These are phyloP conservation scores for Epichloe bromicola DNA, from an alignment of 2,329 filamentous ascomycete genomes.

Conservation along the genomic window DNA sequence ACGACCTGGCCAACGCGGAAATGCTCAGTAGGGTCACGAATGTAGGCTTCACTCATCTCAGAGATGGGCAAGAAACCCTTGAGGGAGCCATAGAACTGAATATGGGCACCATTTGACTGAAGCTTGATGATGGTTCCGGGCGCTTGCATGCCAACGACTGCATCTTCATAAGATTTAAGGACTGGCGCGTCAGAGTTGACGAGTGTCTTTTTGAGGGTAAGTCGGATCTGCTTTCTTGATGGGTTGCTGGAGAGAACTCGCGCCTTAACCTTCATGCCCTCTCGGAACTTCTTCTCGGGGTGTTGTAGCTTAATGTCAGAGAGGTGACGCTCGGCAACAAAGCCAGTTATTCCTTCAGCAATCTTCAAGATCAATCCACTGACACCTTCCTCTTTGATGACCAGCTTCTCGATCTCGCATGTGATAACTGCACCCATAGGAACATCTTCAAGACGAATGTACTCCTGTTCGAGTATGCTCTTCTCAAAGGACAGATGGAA, in stretches of 20 bases:
- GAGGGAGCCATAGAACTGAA: slow-evolving; percentile 81
- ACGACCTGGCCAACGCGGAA: slow-evolving; percentile 87
- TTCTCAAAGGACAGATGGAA: slow-evolving; percentile 78
- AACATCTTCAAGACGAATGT: slow-evolving; percentile 84
- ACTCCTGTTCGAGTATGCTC: slow-evolving; percentile 72
- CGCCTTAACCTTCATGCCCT: slow-evolving; percentile 72
- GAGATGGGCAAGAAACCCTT: slow-evolving; percentile 81
- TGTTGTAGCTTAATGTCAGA: slow-evolving; percentile 80
- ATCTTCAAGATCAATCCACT: slow-evolving; percentile 72
- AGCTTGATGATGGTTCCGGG: slow-evolving; percentile 82
- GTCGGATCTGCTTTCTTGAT: slow-evolving; percentile 62
- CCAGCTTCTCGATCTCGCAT: slow-evolving; percentile 71
- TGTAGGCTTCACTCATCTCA: slow-evolving; percentile 97
- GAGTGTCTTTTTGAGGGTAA: slow-evolving; percentile 90
- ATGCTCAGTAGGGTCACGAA: slow-evolving; percentile 76
- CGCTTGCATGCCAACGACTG: slow-evolving; percentile 65
- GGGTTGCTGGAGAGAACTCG: slow-evolving; percentile 71
- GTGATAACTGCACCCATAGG: slow-evolving; percentile 68
- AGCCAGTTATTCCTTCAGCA: slow-evolving; percentile 75
- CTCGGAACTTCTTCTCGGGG: slow-evolving; percentile 91
- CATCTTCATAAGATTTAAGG: slow-evolving; percentile 64
- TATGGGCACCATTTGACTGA: slow-evolving; percentile 63
- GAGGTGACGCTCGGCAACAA: slow-evolving; percentile 79
- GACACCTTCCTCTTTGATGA: slow-evolving; percentile 66
- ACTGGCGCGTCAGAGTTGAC: slow-evolving; percentile 78